Evolutionary conservation across 345 rosid genomes (phyloP), one percentile per base, ranked within the genome.

Genomic region (Ricinus communis): DNA sequence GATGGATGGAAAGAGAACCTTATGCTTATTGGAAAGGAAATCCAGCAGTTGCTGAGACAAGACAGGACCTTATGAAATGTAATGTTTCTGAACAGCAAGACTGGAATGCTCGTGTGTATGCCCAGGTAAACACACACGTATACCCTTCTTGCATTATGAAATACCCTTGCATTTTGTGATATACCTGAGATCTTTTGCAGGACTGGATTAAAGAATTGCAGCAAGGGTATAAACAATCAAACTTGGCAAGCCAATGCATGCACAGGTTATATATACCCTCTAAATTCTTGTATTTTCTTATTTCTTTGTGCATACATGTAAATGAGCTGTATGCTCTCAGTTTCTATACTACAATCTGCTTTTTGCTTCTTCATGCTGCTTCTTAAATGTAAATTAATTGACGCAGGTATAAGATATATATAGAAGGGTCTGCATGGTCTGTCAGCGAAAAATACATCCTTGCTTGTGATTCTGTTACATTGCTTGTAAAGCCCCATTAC

Each of bases 151-250:
- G 43, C 43, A 38, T 38, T 38, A 38, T 38, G 43, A 38, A 38
- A 38, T 4, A 9, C 43, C 9, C 4, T 38, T 38, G 9, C 4
- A 38, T 38, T 38, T 9, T 38, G 43, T 38, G 19, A 15, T 11
- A 53, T 53, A 13, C 33, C 27, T 10, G 60, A 7, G 2, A 55
- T 56, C 2, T 64, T 30, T 59, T 74, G 74, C 89, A 94, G 98
- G 83, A 95, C 46, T 95, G 99, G 98, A 19, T 53, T 46, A 46
- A 30, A 74, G 99, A 90, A 84, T 70, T 85, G 8, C 79, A 71
- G 46, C 77, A 86, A 82, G 96, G 97, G 10, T 95, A 79, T 89
- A 90, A 89, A 75, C 76, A 80, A 73, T 95, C 99, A 24, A 85
- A 88, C 62, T 80, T 92, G 56, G 87, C 91, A 46, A 79, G 73